Evolutionary conservation across 306 rosid genomes (phyloP), one percentile per base, ranked within the genome.

Genomic region (Trifolium dubium): DNA sequence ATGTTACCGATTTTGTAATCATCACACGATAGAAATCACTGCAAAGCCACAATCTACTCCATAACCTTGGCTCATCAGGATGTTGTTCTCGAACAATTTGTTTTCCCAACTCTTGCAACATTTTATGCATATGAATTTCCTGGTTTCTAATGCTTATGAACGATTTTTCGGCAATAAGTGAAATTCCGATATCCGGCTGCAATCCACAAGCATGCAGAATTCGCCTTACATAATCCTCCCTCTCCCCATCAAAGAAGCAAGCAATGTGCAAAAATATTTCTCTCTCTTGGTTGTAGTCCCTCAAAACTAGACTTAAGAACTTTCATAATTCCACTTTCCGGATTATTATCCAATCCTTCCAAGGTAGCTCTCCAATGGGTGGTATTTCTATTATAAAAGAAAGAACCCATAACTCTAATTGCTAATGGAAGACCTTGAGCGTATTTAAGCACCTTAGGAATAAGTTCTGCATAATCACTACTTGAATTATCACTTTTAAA

Each of bases 71-170:
- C 10, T 41, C 47, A 9, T 67, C 3, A 1, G 60, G 60, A 9
- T 54, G 60, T 19, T 11, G 2, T 8, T 13, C 43, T 3, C 50
- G 51, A 18, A 54, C n/a, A 71, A 78, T 53, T 17, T 64, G 5
- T 62, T 29, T 23, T 2, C 58, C 67, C 31, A 72, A 13, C 63
- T 56, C 76, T 72, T 72, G 77, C 10, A 73, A 46, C 69, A 64
- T 40, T 4, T 35, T 23, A 54, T 78, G 77, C 77, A 71, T 61
- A 46, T 73, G 63, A 47, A 73, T 61, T 17, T 60, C 69, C 1
- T 60, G 23, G 8, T 78, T 61, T 64, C 3, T 18, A 8, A 78
- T 44, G 5, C 3, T 43, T 31, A 79, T 43, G 3, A 72, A 23
- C 6, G 83, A 72, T 34, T 18, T 72, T 13, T 65, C 69, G 28